Percentiles rank a stretch among this genome's conserved stretches.
Evolutionary conservation across 2,329 filamentous ascomycete genomes (phyloP).

Genomic region (Didymella exigua): DNA sequence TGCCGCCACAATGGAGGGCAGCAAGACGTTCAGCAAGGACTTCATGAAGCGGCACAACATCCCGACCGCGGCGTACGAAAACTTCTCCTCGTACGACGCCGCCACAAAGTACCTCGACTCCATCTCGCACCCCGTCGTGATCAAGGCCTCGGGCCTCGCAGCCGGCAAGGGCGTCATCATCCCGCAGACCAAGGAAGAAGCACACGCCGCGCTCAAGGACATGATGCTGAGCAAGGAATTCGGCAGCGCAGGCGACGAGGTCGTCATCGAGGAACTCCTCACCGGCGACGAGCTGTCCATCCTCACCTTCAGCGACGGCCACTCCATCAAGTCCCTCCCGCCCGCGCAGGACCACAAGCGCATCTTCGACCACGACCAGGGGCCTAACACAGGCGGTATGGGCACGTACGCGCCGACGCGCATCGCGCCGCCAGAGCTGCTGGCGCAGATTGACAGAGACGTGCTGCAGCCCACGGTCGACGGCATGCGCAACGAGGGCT

Average conservation of each 20-base stretch:
- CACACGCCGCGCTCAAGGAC: slow-evolving; percentile 77
- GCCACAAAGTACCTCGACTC: slow-evolving; percentile 71
- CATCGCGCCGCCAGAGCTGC: slow-evolving; percentile 62
- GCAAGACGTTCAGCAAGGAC: slow-evolving; percentile 96
- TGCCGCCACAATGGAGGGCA: slow-evolving; percentile 90
- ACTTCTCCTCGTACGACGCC: slow-evolving; percentile 78
- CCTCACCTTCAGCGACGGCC: slow-evolving; percentile 88
- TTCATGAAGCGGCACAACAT: slow-evolving; percentile 94
- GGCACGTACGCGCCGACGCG: slow-evolving; percentile 86
- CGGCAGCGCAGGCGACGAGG: slow-evolving; percentile 82
- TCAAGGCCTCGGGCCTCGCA: slow-evolving; percentile 91
- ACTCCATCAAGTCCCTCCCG: slow-evolving; percentile 80
- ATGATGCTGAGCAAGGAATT: slow-evolving; percentile 93
- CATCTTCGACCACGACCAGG: slow-evolving; percentile 85
- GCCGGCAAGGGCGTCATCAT: slow-evolving; percentile 96
- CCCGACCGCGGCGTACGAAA: slow-evolving; percentile 88
- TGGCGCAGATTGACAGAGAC: slow-evolving; percentile 76
- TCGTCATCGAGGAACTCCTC: slow-evolving; percentile 94
- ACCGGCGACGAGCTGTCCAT: slow-evolving; percentile 92
- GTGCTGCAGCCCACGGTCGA: slow-evolving; percentile 89
- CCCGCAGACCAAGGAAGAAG: slow-evolving; percentile 80
- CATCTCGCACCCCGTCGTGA: slow-evolving; percentile 61
- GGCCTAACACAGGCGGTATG: slow-evolving; percentile 97
- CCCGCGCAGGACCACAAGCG: slow-evolving; percentile 97
- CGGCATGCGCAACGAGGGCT: slow-evolving; percentile 79